Base-by-base conservation (phyloP, 768 basidiomycete species). In the Lanmaoa rubissima region DNA sequence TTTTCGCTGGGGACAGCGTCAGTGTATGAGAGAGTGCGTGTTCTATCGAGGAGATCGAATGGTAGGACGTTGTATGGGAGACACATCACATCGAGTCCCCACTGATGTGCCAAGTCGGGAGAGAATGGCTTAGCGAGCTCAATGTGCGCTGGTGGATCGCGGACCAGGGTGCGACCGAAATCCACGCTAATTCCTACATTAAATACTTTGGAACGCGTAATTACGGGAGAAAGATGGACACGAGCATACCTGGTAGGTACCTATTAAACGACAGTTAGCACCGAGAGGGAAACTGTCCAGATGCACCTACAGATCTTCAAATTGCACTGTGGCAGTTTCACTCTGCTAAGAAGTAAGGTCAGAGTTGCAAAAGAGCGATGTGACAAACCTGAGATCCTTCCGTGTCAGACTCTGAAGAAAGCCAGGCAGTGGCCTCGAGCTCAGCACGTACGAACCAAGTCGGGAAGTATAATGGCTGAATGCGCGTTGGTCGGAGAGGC, bases 361-460 rank as follows among this genome's bases (percentile, higher is more conserved):
- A 51, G 14, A 51, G 43, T 14, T 47, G 32, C 56, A 59, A 53
- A 45, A 41, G 40, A 16, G 35, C 38, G 42, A 47, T 34, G 46
- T 31, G 58, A 60, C 54, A 51, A 24, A 75, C 51, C 51, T 75
- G 69, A 31, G 60, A 57, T 44, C 48, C 63, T 46, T 66, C 60
- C 21, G 66, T 46, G 45, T 65, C 59, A 51, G 68, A 53, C 45
- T 64, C 57, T 40, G 66, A 55, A 19, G 49, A 65, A 53, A 59
- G 69, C 72, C 61, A 71, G 24, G 57, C 55, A 6, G 72, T 72
- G 11, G 70, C 77, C 61, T 79, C 71, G 17, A 83, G 62, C 65
- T 85, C 81, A 10, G 76, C 82, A 60, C 83, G 81, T 32, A 87
- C 69, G 32, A 83, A 73, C 86, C 86, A 88, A 12, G 76, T 78